Evolutionary conservation across 148 eudicot species (phyloP), one percentile per base, ranked within the genome.

Genomic region (Chenopodium suecicum): DNA sequence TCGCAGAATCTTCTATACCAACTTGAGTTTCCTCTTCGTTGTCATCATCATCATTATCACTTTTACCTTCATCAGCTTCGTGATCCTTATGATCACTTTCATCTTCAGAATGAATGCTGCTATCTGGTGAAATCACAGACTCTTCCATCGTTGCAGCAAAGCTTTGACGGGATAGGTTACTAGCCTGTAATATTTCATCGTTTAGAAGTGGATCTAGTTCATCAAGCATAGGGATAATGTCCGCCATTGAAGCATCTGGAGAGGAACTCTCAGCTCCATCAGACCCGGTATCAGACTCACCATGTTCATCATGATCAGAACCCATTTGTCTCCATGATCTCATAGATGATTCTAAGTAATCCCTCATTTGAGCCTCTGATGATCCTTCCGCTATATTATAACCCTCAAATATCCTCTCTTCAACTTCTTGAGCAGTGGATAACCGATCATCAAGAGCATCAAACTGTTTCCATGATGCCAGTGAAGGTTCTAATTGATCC

Each of bases 221-320:
- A 88, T 93, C 92, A 65, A 93, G 93, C 94, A 93, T 87, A 74
- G 93, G 97, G 56, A 90, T 86, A 68, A 93, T 93, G 74, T 91
- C 94, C 74, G 94, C 92, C 93, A 91, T 84, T 29, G 97, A 93
- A 68, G 97, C 94, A 81, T 91, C 97, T 9, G 93, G 94, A 75
- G 97, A 91, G 34, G 97, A 93, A 84, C 97, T 91, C 89, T 93
- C 97, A 37, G 89, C 90, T 23, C 90, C 86, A 81, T 90, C 93
- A 70, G 97, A 93, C 32, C 82, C 94, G 77, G 83, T 89, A 86
- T 91, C 92, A 3, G 77, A 86, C 56, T 88, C 89, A 71, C 88
- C 87, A 9, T 82, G 81, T 25, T 77, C 83, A 27, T 79, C 89
- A 37, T 85, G 87, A 44, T 84, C 86, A 82, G 85, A 89, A 62